Base-by-base conservation (phyloP, 192 early-diverging fungal species). In the Coemansia sp. region DNA sequence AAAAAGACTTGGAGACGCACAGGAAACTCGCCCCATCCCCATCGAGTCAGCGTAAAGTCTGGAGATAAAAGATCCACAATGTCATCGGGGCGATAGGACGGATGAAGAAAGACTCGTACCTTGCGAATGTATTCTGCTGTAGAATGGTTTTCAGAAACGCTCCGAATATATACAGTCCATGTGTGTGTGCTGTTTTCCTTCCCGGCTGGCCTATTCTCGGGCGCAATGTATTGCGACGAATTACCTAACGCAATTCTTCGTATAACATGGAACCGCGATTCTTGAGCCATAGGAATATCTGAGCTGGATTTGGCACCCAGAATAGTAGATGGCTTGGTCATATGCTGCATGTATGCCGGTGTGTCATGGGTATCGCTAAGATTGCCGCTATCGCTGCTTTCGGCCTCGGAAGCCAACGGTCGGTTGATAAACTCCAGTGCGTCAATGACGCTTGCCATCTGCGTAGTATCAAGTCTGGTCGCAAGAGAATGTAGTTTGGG, bases 1-100 rank as follows among this genome's bases (percentile, higher is more conserved):
- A 98, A 96, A 66, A 87, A 89, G 16, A 98, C 49, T 61, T 93
- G 89, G 15, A 95, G 74, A 32, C 92, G 87, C 51, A 96, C 83
- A 18, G 94, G 93, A 57, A 94, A 95, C 76, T 98, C 96, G 40
- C 96, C 96, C 94, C 95, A 98, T 0, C 95, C 96, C 68, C 87
- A 90, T n/a, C 94, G 87, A 15, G 90, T 93, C 61, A 98, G 69
- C 63, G 90, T 89, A 72, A 96, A 94, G 2, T 89, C 92, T 0
- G 94, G 86, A 42, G 87, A 85, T 0, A 73, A 72, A 10, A 96
- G 84, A 46, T 96, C 95, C 7, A 96, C 87, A n/a, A 95, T 87
- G 73, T 96, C 90, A 58, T 92, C 85, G 0, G 96, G 96, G 42
- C 86, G 87, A 69, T 95, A 98, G 62, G 91, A 92, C 63, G 92